Percentiles rank a stretch among this genome's conserved stretches.
Evolutionary conservation across 2,329 filamentous ascomycete genomes (phyloP).

Genomic region (Lomentospora prolificans): DNA sequence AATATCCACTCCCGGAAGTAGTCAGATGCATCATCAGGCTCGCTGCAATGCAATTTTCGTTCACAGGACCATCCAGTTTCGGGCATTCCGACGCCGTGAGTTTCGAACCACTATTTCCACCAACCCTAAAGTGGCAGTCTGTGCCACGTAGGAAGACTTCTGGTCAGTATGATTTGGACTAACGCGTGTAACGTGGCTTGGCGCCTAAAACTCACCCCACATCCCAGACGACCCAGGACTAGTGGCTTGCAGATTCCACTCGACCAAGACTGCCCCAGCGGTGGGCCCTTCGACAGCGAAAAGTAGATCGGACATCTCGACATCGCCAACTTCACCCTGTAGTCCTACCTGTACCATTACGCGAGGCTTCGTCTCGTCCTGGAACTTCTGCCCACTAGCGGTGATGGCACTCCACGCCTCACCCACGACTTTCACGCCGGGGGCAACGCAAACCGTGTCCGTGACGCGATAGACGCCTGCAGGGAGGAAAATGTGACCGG

Average conservation of each 20-base stretch:
- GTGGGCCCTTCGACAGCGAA: constrained; percentile 37
- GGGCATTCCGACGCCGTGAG: constrained; percentile 15
- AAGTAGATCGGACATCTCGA: background rate
- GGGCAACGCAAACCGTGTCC: constrained; percentile 22
- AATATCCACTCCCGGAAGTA: constrained; percentile 31
- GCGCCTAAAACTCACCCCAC: constrained; percentile 16
- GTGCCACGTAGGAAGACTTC: background rate
- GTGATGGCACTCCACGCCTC: constrained; percentile 22
- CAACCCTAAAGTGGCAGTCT: background rate
- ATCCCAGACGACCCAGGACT: constrained; percentile 29
- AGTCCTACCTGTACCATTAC: background rate
- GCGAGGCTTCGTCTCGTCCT: constrained; percentile 5
- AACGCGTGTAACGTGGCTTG: background rate
- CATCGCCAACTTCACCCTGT: constrained; percentile 6
- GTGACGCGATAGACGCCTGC: constrained; percentile 22
- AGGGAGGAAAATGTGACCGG: constrained; percentile 15
- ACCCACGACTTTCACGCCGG: constrained; percentile 24
- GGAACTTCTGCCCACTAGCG: constrained; percentile 14
- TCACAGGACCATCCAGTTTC: constrained; percentile 11
- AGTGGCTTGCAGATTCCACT: constrained; percentile 58
- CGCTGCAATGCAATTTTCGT: constrained; percentile 48
- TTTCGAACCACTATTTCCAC: constrained; percentile 5
- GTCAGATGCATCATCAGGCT: constrained; percentile 43
- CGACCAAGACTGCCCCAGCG: constrained; percentile 60
- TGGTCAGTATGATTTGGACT: background rate